Evolutionary conservation across 495 filamentous ascomycete genomes (phyloP).

Genomic region (Penicillium canariense): DNA sequence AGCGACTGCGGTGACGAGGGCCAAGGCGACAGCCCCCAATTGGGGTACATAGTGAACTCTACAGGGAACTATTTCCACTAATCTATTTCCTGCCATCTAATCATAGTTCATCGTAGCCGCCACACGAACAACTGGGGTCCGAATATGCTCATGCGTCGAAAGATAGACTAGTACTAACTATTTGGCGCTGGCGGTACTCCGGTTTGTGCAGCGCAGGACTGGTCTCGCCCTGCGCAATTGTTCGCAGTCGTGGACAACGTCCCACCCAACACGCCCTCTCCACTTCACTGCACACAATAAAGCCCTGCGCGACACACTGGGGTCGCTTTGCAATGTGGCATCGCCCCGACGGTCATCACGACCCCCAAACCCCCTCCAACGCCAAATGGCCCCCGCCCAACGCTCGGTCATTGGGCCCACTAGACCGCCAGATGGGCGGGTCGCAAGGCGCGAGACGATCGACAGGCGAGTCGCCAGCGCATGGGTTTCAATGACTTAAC

Average conservation of each 20-base stretch:
- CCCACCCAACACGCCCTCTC: not conserved
- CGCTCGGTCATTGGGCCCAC: constrained; percentile 8
- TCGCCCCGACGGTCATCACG: not conserved
- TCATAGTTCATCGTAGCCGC: no score
- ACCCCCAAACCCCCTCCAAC: constrained; percentile 10
- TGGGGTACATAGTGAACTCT: no score
- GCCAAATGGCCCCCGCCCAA: constrained; percentile 14
- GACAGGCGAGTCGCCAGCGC: constrained; percentile 28
- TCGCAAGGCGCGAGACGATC: constrained; percentile 27
- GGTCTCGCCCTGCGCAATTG: not conserved
- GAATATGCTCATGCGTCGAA: no score
- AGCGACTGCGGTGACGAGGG: no score
- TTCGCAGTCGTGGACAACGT: not conserved
- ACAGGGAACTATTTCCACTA: no score
- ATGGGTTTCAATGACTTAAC: constrained; percentile 15
- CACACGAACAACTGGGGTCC: no score
- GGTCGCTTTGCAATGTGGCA: constrained; percentile 2
- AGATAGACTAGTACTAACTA: no score
- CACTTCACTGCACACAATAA: constrained; percentile 3
- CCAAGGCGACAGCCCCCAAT: no score
- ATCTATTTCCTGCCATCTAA: no score
- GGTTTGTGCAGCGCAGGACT: not conserved
- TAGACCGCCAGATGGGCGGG: constrained; percentile 27
- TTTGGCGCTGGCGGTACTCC: no score
- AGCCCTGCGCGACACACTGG: constrained; percentile 5